A percentile compares a stretch with the other conserved stretches of the same genome.
Conservation (phyloP, 2,329 filamentous ascomycete genomes). For the Monilinia fructigena region DNA sequence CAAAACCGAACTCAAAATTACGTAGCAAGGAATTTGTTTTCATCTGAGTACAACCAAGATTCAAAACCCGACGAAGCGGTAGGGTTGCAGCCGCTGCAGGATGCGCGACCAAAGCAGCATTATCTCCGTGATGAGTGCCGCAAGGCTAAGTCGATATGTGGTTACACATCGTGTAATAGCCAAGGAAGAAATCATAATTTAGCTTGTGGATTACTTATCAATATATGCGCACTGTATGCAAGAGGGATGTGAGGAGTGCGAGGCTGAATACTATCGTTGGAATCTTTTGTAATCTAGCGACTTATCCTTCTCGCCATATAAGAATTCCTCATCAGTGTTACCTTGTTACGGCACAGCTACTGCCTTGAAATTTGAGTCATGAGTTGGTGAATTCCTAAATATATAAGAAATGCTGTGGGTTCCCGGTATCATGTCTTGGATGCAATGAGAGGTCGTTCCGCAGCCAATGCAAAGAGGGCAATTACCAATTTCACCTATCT, state of each 20-base stretch:
- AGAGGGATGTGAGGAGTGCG: neutral
- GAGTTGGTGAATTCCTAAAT: neutral
- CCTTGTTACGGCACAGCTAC: conserved; percentile 15
- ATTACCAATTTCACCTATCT: neutral
- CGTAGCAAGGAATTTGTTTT: neutral
- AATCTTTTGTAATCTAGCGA: neutral
- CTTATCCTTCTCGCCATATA: neutral
- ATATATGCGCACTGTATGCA: conserved; percentile 1
- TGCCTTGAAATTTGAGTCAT: neutral
- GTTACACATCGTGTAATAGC: conserved; percentile 1
- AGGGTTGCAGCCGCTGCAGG: conserved; percentile 8
- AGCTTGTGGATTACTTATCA: neutral
- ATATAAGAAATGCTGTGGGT: conserved; percentile 3
- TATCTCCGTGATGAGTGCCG: neutral
- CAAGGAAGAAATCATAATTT: too few species aligned
- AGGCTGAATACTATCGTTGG: conserved; percentile 18
- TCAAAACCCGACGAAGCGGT: neutral
- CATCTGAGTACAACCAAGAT: neutral
- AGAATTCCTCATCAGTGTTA: neutral
- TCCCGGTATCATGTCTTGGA: conserved; percentile 1
- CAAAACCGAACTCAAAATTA: neutral
- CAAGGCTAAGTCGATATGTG: neutral
- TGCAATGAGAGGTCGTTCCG: neutral
- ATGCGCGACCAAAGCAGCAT: neutral
- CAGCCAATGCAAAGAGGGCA: neutral